Conservation (phyloP, 768 basidiomycete genomes). For the Tremella fuciformis region DNA sequence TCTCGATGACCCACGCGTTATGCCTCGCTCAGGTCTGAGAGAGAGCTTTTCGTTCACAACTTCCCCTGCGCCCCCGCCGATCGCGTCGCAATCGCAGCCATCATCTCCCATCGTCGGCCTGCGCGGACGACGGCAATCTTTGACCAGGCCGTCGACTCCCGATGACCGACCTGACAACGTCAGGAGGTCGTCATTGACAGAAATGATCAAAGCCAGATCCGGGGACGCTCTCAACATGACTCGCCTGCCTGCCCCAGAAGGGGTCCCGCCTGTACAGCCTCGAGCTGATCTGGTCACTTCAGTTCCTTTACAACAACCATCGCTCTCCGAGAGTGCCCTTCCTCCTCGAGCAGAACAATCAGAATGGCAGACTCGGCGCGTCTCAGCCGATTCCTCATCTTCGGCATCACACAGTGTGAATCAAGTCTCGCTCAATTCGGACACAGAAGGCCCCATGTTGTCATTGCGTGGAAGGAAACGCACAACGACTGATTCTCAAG, state of each 20-base stretch:
- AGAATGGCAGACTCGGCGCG: background rate
- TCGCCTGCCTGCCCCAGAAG: background rate
- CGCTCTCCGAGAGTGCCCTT: slow-evolving; percentile 19
- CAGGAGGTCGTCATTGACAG: slow-evolving; percentile 33
- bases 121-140: slow-evolving; percentile 12
- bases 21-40: background rate
- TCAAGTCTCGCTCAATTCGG: slow-evolving; percentile 8
- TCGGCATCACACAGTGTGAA: slow-evolving; percentile 8
- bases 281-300: slow-evolving; percentile 9
- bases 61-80: slow-evolving; percentile 1
- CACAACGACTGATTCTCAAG: slow-evolving; percentile 3
- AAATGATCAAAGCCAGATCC: slow-evolving; percentile 31
- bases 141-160: slow-evolving; percentile 33
- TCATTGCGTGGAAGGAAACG: slow-evolving; percentile 15
- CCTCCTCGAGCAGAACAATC: background rate
- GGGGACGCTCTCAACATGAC: slow-evolving; percentile 34
- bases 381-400: slow-evolving; percentile 19
- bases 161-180: slow-evolving; percentile 15
- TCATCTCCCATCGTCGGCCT: background rate
- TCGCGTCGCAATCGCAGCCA: background rate
- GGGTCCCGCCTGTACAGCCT: too few relatives aligned
- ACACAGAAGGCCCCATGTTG: slow-evolving; percentile 7
- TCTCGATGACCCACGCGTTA: slow-evolving; percentile 1
- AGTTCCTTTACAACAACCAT: slow-evolving; percentile 23
- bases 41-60: slow-evolving; percentile 1